phyloP scores from a whole-genome alignment of 1,139 yeast species.

The Yamadazyma dendronema region DNA sequence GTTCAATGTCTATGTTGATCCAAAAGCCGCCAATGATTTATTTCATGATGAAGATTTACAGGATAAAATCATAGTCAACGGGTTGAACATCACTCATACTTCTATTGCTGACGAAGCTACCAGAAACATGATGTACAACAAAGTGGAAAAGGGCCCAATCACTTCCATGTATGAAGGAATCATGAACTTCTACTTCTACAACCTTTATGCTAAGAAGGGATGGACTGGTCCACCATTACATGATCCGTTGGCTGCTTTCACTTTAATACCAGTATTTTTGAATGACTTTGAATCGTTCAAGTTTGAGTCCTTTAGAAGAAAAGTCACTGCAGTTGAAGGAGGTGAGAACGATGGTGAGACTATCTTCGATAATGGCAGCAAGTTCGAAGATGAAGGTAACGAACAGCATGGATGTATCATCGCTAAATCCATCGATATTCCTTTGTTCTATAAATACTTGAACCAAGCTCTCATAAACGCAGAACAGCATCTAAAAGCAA shows the following conservation, averaged over 20 bases:
- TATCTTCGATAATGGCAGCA: slow-evolving; percentile 25
- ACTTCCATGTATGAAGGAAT: slow-evolving; percentile 57
- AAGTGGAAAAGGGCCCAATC: slow-evolving; percentile 20
- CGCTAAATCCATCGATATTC: slow-evolving; percentile 43
- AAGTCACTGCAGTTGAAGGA: slow-evolving; percentile 23
- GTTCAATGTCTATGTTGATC: slow-evolving; percentile 75
- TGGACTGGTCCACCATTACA: slow-evolving; percentile 72
- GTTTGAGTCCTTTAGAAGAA: slow-evolving; percentile 25
- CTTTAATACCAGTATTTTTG: slow-evolving; percentile 47
- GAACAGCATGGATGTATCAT: slow-evolving; percentile 44
- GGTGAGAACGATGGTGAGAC: slow-evolving; percentile 38
- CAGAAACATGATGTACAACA: slow-evolving; percentile 27
- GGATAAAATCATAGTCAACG: slow-evolving; percentile 54
- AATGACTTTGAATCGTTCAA: slow-evolving; percentile 24
- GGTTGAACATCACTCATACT: slow-evolving; percentile 70
- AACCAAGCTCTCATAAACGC: slow-evolving; percentile 15
- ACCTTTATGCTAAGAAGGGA: slow-evolving; percentile 15
- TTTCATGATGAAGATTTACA: slow-evolving; percentile 46
- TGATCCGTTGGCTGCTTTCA: slow-evolving; percentile 73
- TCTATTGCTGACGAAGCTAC: slow-evolving; percentile 56
- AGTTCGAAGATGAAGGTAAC: slow-evolving; percentile 23
- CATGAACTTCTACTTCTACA: slow-evolving; percentile 53
- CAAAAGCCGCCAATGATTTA: slow-evolving; percentile 65
- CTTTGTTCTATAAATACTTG: slow-evolving; percentile 35
- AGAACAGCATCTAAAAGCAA: slow-evolving; percentile 8